A percentile compares a stretch with the other conserved stretches of the same genome.
Conservation (phyloP, 352 stramenopile species). For the Phytophthora foliorum region DNA sequence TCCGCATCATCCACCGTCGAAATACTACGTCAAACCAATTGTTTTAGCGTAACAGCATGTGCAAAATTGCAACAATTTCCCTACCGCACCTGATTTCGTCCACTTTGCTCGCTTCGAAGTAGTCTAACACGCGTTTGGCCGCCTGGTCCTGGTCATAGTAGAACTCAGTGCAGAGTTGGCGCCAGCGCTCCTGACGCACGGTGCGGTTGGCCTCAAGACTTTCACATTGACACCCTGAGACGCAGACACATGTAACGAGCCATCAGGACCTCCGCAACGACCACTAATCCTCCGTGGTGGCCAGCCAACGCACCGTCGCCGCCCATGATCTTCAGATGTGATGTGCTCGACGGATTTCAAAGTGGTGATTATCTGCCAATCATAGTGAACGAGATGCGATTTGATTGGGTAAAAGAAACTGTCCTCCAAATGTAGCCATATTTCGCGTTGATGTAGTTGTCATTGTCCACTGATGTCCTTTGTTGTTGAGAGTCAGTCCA, state of each 20-base stretch:
- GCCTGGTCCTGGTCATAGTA: conserved; percentile 67
- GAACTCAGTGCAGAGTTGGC: conserved; percentile 65
- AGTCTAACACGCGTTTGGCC: conserved; percentile 75
- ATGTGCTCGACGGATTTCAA: conserved; percentile 3
- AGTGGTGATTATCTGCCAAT: conserved; percentile 24
- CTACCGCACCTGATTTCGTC: conserved; percentile 67
- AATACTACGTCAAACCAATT: conserved; percentile 28
- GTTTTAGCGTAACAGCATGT: neutral
- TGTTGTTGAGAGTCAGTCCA: conserved; percentile 49
- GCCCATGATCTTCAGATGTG: conserved; percentile 30
- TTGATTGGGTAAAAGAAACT: conserved; percentile 19
- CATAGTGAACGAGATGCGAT: neutral
- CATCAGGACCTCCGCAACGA: conserved; percentile 3
- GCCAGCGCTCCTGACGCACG: conserved; percentile 56
- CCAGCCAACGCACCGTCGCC: conserved; percentile 26
- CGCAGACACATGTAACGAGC: conserved; percentile 5
- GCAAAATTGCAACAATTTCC: neutral
- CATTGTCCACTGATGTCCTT: conserved; percentile 6
- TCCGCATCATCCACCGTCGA: conserved; percentile 30
- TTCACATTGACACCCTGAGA: conserved; percentile 49
- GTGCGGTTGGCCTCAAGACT: conserved; percentile 33
- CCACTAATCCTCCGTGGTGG: neutral
- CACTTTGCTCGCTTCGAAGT: conserved; percentile 71
- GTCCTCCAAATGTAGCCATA: conserved; percentile 21
- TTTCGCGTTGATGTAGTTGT: conserved; percentile 4